Conservation (phyloP, 23 red algal genomes). For the Agarophyton chilense region DNA sequence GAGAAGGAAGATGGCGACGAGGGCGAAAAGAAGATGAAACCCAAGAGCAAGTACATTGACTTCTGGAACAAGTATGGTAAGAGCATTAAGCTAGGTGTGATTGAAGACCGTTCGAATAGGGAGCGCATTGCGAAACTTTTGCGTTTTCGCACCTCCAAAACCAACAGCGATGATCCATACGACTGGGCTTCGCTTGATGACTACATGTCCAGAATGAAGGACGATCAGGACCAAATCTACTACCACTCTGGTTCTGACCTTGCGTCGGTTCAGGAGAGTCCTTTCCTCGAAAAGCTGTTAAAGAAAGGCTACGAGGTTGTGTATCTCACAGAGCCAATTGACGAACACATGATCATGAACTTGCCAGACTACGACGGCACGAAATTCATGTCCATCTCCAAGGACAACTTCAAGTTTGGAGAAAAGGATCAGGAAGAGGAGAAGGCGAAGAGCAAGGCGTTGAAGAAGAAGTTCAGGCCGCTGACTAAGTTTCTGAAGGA, state of each 20-base stretch:
- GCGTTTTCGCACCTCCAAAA: conserved; percentile 82
- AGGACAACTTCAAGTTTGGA: conserved; percentile 89
- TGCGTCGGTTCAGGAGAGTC: conserved; percentile 62
- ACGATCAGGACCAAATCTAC: conserved; percentile 94
- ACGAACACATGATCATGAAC: conserved; percentile 88
- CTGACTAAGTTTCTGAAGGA: conserved; percentile 84
- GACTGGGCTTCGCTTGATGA: conserved; percentile 88
- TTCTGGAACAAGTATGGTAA: conserved; percentile 94
- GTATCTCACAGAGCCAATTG: conserved; percentile 90
- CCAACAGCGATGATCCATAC: conserved; percentile 57
- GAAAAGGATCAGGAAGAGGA: conserved; percentile 81
- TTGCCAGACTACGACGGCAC: conserved; percentile 79
- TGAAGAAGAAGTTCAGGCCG: conserved; percentile 72
- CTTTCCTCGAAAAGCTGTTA: conserved; percentile 89
- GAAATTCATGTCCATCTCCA: conserved; percentile 83
- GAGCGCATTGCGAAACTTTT: conserved; percentile 82
- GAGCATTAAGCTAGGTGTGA: conserved; percentile 86
- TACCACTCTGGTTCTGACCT: conserved; percentile 74
- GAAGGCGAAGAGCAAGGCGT: conserved; percentile 65
- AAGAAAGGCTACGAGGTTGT: conserved; percentile 88
- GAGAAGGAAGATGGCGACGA: conserved; percentile 35
- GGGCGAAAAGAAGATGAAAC: conserved; percentile 59
- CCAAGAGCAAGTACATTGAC: conserved; percentile 61
- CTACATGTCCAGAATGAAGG: conserved; percentile 88
- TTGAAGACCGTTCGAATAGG: conserved; percentile 80